Conservation (phyloP, 2,329 filamentous ascomycete species). For the Hypoxylon sp. region DNA sequence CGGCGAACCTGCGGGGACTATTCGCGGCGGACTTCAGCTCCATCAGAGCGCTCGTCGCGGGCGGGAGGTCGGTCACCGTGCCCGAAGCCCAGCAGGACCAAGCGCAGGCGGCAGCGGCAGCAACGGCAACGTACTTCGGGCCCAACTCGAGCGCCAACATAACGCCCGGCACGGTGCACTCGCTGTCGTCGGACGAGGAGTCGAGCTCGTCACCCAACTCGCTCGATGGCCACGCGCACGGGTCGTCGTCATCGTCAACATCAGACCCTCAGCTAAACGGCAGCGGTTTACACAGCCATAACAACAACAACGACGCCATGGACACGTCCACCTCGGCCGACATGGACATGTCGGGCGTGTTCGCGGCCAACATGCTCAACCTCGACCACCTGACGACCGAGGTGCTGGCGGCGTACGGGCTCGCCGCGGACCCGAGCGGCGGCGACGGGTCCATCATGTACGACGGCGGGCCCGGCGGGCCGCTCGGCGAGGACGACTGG, state of each 20-base stretch:
- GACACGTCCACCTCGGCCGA: constrained; percentile 16
- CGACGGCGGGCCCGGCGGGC: constrained; percentile 23
- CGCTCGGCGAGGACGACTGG: constrained; percentile 49
- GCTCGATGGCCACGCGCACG: constrained; percentile 13
- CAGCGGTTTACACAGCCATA: no score
- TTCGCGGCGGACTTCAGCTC: constrained; percentile 51
- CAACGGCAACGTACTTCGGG: constrained; percentile 10
- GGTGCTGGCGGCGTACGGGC: constrained; percentile 46
- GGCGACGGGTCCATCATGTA: constrained; percentile 20
- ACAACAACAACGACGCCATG: constrained; percentile 7
- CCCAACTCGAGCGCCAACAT: constrained; percentile 25
- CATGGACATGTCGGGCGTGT: constrained; percentile 37
- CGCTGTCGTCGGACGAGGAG: constrained; percentile 43
- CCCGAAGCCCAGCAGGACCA: constrained; percentile 5
- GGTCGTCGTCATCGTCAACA: no score
- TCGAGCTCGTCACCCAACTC: constrained; percentile 42
- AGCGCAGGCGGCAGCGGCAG: no score
- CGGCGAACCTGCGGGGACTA: constrained; percentile 49
- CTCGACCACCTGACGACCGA: constrained; percentile 46
- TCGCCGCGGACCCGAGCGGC: constrained; percentile 22
- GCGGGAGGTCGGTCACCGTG: constrained; percentile 2
- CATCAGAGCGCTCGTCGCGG: constrained; percentile 45
- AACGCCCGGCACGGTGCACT: constrained; percentile 40
- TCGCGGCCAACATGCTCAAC: constrained; percentile 34
- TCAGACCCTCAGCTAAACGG: no score